Evolutionary conservation across 2,329 filamentous ascomycete species (phyloP), one percentile per base, ranked within the genome.

Genomic region (Alternaria gansuensis): DNA sequence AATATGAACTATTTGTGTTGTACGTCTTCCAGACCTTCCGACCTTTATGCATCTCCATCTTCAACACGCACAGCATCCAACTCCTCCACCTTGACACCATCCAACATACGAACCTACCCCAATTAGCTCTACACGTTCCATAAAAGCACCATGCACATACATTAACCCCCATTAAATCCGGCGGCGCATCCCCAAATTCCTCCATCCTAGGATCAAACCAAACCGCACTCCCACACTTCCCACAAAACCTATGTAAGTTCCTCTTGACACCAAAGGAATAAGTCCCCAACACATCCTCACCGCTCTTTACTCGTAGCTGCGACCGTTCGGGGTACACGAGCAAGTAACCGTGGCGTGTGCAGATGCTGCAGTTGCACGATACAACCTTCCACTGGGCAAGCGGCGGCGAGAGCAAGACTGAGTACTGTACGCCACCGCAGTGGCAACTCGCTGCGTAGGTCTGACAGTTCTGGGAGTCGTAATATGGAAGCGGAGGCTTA

Each of bases 281-380:
- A 23, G 53, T 44, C 40, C 61, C 67, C 31, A 75, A 49, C 1
- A 43, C 51, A 3, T 68, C 65, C 33, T 72, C 66, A 48, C 73
- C 72, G 46, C 65, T 72, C 39, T 57, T 67, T n/a, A 75, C 49
- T 9, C 55, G 48, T 29, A 76, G 48, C 28, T 72, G 53, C 33
- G 63, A 53, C 36, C 67, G 65, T 24, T 62, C 58, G 2, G 71
- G 68, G 52, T 73, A 74, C 34, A 84, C 77, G 24, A 86, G 77
- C 36, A 85, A 72, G 62, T 85, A 85, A 0, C 83, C 83, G 39
- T 81, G 77, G 14, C 81, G 77, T 3, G 75, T 73, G 66, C 83
- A 86, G 54, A 82, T 81, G 17, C 82, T 85, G 69, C 84, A 86
- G 69, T 81, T 84, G 77, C 84, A 86, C 37, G 79, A 67, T 33